These are phyloP conservation scores for Clausena lansium DNA, from an alignment of 345 rosid genomes.

Conservation along the genomic window DNA sequence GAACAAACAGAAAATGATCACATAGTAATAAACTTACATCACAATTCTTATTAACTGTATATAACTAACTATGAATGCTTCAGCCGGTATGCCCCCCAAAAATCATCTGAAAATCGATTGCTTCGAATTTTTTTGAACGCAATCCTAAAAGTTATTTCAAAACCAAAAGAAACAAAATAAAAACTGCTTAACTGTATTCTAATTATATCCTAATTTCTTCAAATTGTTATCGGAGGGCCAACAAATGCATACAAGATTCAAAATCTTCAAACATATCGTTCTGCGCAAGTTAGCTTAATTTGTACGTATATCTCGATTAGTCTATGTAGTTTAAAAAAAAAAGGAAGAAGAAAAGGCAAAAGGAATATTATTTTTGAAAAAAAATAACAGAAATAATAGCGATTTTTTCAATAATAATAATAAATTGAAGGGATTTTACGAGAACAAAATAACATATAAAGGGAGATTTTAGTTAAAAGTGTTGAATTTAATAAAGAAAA, in stretches of 20 bases:
- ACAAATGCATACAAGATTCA: neutral
- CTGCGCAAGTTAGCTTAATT: neutral
- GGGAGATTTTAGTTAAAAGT: no score
- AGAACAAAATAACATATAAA: neutral
- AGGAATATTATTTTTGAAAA: neutral
- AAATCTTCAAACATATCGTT: neutral
- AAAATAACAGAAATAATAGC: neutral
- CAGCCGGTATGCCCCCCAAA: neutral
- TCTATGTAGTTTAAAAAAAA: neutral
- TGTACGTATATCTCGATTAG: neutral
- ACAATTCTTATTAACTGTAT: neutral
- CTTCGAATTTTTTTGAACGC: neutral
- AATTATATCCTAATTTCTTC: neutral
- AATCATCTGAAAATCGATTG: no score
- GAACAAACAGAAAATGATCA: slow-evolving; percentile 10
- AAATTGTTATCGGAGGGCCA: neutral
- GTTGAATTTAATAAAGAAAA: neutral
- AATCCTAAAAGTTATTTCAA: neutral
- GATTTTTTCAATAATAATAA: neutral
- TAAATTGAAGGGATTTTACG: no score
- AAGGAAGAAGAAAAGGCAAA: neutral
- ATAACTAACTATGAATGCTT: neutral
- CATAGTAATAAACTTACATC: neutral
- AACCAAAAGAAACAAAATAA: neutral
- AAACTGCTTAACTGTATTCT: neutral